A percentile compares a stretch with the other conserved stretches of the same genome.
These are phyloP conservation scores for Hyphopichia pseudoburtonii DNA, from an alignment of 1,139 yeast genomes.

Conservation along the genomic window DNA sequence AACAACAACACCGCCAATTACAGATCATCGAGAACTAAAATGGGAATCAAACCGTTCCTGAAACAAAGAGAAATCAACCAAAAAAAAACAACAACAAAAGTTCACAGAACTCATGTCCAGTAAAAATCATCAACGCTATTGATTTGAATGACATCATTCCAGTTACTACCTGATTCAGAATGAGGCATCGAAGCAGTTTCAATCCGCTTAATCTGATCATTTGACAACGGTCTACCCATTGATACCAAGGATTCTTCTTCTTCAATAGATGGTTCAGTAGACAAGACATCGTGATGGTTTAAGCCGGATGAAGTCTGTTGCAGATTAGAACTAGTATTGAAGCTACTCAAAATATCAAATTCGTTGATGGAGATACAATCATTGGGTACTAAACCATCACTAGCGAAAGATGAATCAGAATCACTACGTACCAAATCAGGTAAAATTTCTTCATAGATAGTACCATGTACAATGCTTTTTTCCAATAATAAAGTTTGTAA, in stretches of 20 bases:
- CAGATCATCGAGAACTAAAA: too few species aligned
- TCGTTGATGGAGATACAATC: slow-evolving; percentile 9
- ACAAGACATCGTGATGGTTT: slow-evolving; percentile 16
- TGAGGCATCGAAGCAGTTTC: slow-evolving; percentile 7
- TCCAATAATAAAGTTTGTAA: slow-evolving; percentile 52
- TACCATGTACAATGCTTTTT: slow-evolving; percentile 50
- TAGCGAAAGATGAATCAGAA: not conserved
- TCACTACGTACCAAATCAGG: not conserved
- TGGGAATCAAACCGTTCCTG: too few species aligned
- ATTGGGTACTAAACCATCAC: too few species aligned
- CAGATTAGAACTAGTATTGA: slow-evolving; percentile 14
- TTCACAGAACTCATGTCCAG: slow-evolving; percentile 17
- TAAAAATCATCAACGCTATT: slow-evolving; percentile 15
- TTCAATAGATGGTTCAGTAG: slow-evolving; percentile 17
- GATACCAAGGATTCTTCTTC: slow-evolving; percentile 4
- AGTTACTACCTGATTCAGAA: not conserved
- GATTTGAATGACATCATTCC: slow-evolving; percentile 1
- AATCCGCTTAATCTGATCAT: slow-evolving; percentile 24
- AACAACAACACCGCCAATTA: too few species aligned
- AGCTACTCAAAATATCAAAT: slow-evolving; percentile 26
- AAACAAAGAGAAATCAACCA: not conserved
- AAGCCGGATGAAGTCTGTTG: slow-evolving; percentile 1
- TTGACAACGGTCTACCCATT: slow-evolving; percentile 19
- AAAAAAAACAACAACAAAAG: not conserved
- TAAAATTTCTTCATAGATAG: slow-evolving; percentile 34